A percentile compares a stretch with the other conserved stretches of the same genome.
Evolutionary conservation across 306 rosid species (phyloP).

Genomic region (Cucumis hystrix): DNA sequence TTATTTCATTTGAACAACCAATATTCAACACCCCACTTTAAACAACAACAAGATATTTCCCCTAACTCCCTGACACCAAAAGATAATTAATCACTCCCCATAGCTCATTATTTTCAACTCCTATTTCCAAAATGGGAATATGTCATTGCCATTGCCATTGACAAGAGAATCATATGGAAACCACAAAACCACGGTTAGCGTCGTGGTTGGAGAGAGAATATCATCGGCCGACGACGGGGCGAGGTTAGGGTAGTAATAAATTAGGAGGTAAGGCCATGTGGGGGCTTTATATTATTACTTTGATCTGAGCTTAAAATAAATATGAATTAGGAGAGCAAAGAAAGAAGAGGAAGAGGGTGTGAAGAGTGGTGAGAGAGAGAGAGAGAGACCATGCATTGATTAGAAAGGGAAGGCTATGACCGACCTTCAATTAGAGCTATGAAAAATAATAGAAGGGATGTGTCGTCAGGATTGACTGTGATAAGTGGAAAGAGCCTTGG

Average conservation of each 20-base stretch:
- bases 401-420: background rate
- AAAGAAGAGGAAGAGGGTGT: too few species aligned
- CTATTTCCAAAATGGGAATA: too few species aligned
- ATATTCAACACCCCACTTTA: background rate
- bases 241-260: background rate
- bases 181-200: background rate
- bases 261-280: background rate
- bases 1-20: background rate
- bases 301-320: background rate
- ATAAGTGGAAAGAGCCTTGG: background rate
- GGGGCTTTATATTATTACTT: background rate
- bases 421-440: background rate
- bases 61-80: background rate
- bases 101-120: too few species aligned
- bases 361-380: background rate
- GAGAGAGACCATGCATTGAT: background rate
- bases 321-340: background rate
- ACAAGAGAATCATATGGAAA: too few species aligned
- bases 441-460: background rate
- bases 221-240: too few species aligned
- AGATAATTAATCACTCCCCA: too few species aligned
- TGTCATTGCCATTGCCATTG: too few species aligned
- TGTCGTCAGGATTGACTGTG: background rate
- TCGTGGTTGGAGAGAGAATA: background rate
- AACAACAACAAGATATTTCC: background rate